Evolutionary conservation across 345 rosid species (phyloP).

Genomic region (Luvunga scandens): DNA sequence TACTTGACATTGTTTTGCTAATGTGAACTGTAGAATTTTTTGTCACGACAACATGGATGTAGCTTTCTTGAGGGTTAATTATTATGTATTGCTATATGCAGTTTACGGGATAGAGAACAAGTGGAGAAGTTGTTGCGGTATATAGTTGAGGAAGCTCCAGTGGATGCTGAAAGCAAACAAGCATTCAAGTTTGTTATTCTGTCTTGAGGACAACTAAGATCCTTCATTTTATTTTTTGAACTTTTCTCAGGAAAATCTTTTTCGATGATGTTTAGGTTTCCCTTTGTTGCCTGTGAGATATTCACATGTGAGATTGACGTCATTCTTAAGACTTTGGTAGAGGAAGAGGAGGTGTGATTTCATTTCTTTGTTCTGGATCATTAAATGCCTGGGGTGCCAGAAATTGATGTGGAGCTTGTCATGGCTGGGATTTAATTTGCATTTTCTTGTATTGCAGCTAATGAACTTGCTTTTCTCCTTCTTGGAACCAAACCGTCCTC

Average conservation of each 20-base stretch:
- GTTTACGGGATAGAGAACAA: constrained; percentile 85
- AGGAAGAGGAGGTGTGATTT: constrained; percentile 79
- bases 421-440: constrained; percentile 15
- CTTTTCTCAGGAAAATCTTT: background rate
- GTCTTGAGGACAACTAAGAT: constrained; percentile 5
- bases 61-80: constrained; percentile 14
- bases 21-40: background rate
- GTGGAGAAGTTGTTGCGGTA: constrained; percentile 89
- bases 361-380: constrained; percentile 8
- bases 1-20: background rate
- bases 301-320: constrained; percentile 98
- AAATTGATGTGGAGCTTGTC: constrained; percentile 2
- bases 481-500: constrained; percentile 82
- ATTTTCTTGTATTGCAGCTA: constrained; percentile 50
- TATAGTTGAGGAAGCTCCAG: constrained; percentile 72
- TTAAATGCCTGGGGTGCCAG: constrained; percentile 1
- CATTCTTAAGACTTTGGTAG: constrained; percentile 87
- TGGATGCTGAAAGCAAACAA: constrained; percentile 84
- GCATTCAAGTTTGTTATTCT: constrained; percentile 67
- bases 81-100: constrained; percentile 33
- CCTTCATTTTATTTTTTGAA: constrained; percentile 3
- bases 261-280: constrained; percentile 54
- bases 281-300: constrained; percentile 93
- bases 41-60: background rate
- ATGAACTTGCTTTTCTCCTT: constrained; percentile 93